Conservation (phyloP, 345 rosid species). For the Dipteronia sinensis region DNA sequence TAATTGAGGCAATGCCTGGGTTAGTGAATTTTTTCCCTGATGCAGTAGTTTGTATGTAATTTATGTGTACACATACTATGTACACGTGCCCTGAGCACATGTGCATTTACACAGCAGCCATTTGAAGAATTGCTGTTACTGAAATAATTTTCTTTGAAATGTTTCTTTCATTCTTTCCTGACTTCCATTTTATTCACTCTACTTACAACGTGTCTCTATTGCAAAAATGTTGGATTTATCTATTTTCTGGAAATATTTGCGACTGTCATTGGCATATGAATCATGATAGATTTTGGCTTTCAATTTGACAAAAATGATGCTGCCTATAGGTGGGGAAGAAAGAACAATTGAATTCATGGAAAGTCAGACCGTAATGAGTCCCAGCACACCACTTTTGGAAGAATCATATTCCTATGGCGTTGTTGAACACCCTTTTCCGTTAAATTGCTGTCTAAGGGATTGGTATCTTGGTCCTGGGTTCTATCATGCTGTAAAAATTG, state of each 20-base stretch:
- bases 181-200: not conserved
- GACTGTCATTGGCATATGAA: constrained; percentile 4
- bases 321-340: constrained; percentile 80
- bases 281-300: constrained; percentile 7
- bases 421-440: constrained; percentile 95
- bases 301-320: constrained; percentile 20
- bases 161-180: not conserved
- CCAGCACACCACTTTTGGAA: constrained; percentile 84
- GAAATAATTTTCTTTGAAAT: not conserved
- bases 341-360: constrained; percentile 95
- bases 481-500: constrained; percentile 92
- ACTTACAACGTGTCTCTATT: not conserved
- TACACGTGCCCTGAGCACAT: not conserved
- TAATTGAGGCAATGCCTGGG: not conserved
- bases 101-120: not conserved
- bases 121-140: not conserved
- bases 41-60: not conserved
- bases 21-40: not conserved
- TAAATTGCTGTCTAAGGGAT: constrained; percentile 67
- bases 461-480: constrained; percentile 94
- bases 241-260: constrained; percentile 13
- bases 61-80: not conserved
- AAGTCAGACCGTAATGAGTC: constrained; percentile 61
- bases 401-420: constrained; percentile 81
- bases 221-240: not conserved